phyloP scores from a whole-genome alignment of 2,329 filamentous ascomycete species.

The Alternaria alternata region DNA sequence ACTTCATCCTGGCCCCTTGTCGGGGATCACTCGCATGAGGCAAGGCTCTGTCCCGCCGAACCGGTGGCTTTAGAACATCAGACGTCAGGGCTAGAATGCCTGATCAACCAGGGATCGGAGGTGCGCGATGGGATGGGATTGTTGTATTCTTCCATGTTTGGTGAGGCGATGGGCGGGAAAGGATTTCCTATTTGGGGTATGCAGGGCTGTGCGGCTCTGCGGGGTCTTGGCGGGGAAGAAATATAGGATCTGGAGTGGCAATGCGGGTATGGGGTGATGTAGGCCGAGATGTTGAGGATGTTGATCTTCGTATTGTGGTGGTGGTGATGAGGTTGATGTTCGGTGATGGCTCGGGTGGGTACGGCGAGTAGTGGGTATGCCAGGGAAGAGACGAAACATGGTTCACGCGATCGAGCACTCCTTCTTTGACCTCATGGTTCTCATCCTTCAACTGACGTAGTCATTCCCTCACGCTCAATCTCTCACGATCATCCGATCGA shows the following conservation, averaged over 20 bases:
- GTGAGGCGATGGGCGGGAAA: constrained; percentile 1
- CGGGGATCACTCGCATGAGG: constrained; percentile 2
- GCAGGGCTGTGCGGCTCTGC: not conserved
- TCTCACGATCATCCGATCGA: not conserved
- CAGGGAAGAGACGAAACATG: not conserved
- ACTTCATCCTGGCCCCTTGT: not conserved
- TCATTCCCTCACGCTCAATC: not conserved
- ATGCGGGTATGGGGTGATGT: not conserved
- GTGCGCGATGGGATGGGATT: constrained; percentile 9
- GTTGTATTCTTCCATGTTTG: not conserved
- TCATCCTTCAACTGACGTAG: not conserved
- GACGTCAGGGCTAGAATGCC: not conserved
- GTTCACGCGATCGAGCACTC: not conserved
- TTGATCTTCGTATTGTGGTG: not conserved
- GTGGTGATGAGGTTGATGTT: not conserved
- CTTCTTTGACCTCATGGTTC: not conserved
- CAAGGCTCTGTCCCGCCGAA: not conserved
- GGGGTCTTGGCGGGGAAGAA: not conserved
- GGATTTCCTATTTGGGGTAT: constrained; percentile 5
- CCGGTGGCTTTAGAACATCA: not conserved
- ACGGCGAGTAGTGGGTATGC: not conserved
- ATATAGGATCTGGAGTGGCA: not conserved
- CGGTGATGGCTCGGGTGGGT: not conserved
- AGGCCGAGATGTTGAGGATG: not conserved
- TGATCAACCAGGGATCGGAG: not conserved